A percentile compares a stretch with the other conserved stretches of the same genome.
Conservation (phyloP, 148 eudicot species). For the Suaeda aralocaspica region DNA sequence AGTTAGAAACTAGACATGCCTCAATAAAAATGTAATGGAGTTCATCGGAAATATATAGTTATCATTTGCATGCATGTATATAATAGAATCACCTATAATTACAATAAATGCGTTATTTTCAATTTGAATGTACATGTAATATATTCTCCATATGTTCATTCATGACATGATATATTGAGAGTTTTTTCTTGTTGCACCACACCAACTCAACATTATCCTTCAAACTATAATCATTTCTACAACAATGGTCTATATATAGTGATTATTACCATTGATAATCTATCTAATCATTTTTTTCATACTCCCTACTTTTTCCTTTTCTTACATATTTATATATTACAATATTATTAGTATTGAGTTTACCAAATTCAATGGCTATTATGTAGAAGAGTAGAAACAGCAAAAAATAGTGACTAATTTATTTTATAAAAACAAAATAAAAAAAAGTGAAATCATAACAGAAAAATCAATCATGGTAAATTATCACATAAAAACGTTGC, state of each 20-base stretch:
- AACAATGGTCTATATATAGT: constrained; percentile 29
- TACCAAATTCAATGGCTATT: constrained; percentile 12
- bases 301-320: background rate
- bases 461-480: constrained; percentile 36
- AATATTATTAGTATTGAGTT: background rate
- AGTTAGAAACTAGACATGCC: too few relatives aligned
- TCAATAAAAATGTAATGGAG: too few relatives aligned
- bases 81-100: too few relatives aligned
- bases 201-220: constrained; percentile 41
- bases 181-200: constrained; percentile 29
- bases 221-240: constrained; percentile 28
- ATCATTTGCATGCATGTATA: too few relatives aligned
- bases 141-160: constrained; percentile 6
- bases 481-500: constrained; percentile 26
- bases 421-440: background rate
- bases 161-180: constrained; percentile 20
- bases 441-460: constrained; percentile 19
- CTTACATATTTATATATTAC: background rate
- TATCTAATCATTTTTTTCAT: constrained; percentile 22
- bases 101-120: too few relatives aligned
- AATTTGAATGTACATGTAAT: too few relatives aligned
- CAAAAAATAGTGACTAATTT: constrained; percentile 9
- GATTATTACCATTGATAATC: constrained; percentile 39
- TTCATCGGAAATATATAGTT: too few relatives aligned
- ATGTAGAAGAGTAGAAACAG: constrained; percentile 19